Evolutionary conservation across 2,329 filamentous ascomycete species (phyloP), one percentile per base, ranked within the genome.

Genomic region (Ustulina deusta): DNA sequence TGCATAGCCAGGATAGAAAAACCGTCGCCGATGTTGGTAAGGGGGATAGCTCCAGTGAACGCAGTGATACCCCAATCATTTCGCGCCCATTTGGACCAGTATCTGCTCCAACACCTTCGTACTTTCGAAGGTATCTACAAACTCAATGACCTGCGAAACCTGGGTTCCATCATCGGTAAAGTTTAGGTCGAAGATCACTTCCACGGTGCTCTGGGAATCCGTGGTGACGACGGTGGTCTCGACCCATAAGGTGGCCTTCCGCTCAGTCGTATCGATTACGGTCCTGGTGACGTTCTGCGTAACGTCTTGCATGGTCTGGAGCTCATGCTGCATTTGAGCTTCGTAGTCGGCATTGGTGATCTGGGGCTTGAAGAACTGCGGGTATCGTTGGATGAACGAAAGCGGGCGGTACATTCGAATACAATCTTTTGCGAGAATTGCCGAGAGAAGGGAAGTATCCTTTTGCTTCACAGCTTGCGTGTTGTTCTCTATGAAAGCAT

Each of bases 281-380:
- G 66, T 73, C 27, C 68, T 61, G 15, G 66, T 73, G 54, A 74
- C 65, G 5, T 68, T 65, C 48, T 71, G 65, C 1, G 20, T 29
- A 6, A 71, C 66, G 40, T 73, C 72, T 49, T 61, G 32, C 62
- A 69, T 72, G 15, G 68, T 73, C 2, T 68, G 57, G 13, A 73
- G 55, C 54, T 70, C 65, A 6, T 48, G 7, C 20, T 63, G 25
- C 62, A 68, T 70, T 32, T 69, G 71, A 4, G 71, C 68, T 42
- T 73, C 71, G 36, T 74, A 74, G 40, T 74, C 72, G 49, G 71
- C 70, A 44, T 74, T 74, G 25, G 67, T 66, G n/a, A 70, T 62
- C 36, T 65, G 27, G n/a, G 67, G 25, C 46, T 67, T 69, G 61
- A 74, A 73, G 70, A 72, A 70, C 38, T 71, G 65, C 17, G 72